Percentiles rank a stretch among this genome's conserved stretches.
These are phyloP conservation scores for Alternaria dauci DNA, from an alignment of 2,329 filamentous ascomycete species.

Conservation along the genomic window DNA sequence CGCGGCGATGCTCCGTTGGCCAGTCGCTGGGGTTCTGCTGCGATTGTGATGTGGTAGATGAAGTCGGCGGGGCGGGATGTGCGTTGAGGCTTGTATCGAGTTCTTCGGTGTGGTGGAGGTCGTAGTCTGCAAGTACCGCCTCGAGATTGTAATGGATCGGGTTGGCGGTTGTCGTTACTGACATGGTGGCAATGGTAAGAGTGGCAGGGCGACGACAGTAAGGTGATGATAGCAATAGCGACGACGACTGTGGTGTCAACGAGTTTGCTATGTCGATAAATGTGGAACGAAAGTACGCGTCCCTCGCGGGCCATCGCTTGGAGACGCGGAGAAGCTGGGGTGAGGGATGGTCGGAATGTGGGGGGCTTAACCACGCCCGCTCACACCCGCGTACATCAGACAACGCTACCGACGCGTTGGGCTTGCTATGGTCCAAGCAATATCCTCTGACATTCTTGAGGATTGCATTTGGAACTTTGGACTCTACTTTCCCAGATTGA, in stretches of 20 bases:
- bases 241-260: not conserved
- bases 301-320: conserved; percentile 5
- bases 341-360: conserved; percentile 28
- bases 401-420: conserved; percentile 7
- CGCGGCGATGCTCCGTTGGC: conserved; percentile 58
- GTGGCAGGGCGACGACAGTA: not conserved
- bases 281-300: not conserved
- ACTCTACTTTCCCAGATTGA: not conserved
- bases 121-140: conserved; percentile 56
- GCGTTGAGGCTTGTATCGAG: conserved; percentile 37
- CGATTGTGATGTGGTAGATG: conserved; percentile 29
- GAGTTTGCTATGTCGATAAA: not conserved
- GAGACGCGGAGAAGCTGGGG: conserved; percentile 16
- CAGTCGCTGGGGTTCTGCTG: conserved; percentile 48
- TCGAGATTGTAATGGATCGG: conserved; percentile 48
- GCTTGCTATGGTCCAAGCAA: not conserved
- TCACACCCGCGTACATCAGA: not conserved
- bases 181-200: conserved; percentile 44
- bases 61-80: conserved; percentile 35
- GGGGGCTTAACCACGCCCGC: conserved; percentile 7
- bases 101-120: conserved; percentile 54
- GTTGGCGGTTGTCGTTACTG: conserved; percentile 56
- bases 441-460: not conserved
- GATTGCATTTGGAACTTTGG: conserved; percentile 11
- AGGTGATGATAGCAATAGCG: not conserved